phyloP scores from a whole-genome alignment of 352 stramenopile genomes.

The Blastocystis sp. region DNA sequence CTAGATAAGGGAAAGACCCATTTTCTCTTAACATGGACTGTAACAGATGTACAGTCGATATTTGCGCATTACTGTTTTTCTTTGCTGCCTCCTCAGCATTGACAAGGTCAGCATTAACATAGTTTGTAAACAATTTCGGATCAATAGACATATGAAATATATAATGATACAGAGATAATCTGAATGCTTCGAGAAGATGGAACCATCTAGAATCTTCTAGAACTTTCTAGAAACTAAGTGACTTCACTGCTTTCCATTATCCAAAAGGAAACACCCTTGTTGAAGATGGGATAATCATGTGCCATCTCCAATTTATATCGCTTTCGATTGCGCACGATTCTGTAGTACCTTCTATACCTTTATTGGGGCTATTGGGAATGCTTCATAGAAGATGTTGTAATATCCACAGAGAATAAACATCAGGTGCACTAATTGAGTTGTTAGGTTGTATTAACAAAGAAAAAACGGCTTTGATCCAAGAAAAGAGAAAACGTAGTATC shows the following conservation, averaged over 20 bases:
- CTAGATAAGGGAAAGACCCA: constrained; percentile 68
- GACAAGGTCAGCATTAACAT: not conserved
- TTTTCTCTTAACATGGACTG: constrained; percentile 72
- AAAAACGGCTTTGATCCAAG: too few species aligned
- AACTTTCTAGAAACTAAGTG: not conserved
- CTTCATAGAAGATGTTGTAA: too few species aligned
- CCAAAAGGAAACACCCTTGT: too few species aligned
- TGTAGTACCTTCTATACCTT: too few species aligned
- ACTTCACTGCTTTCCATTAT: not conserved
- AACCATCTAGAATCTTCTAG: not conserved
- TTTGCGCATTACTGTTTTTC: constrained; percentile 14
- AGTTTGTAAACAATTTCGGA: constrained; percentile 9
- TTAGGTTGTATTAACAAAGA: too few species aligned
- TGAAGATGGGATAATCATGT: too few species aligned
- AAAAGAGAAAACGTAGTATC: too few species aligned
- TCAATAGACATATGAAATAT: constrained; percentile 9
- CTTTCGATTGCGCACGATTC: too few species aligned
- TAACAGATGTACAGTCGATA: constrained; percentile 66
- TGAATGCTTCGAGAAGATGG: not conserved
- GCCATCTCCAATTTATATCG: too few species aligned
- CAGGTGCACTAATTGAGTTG: too few species aligned
- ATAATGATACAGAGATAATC: not conserved
- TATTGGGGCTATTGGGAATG: too few species aligned
- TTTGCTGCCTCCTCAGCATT: not conserved
- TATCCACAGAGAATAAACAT: too few species aligned